Conservation (phyloP, 140 eudicot genomes). For the Erigeron philadelphicus region DNA sequence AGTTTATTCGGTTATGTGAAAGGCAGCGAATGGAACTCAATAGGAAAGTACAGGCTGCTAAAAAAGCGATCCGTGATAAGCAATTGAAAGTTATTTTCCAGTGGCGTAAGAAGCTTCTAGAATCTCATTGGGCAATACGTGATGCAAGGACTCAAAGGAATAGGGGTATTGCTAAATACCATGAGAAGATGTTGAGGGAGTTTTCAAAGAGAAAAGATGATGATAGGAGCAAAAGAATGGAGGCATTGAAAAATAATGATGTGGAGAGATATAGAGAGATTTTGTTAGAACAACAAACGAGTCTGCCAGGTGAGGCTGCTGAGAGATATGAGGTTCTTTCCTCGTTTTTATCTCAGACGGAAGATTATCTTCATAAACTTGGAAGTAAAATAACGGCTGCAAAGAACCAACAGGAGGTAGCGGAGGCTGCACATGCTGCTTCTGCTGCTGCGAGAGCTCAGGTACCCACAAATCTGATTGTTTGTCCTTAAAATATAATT, state of each 20-base stretch:
- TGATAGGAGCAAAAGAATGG: slow-evolving; percentile 85
- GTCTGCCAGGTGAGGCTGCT: slow-evolving; percentile 87
- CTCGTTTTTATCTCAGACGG: slow-evolving; percentile 87
- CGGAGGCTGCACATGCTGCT: slow-evolving; percentile 87
- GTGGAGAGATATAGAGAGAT: slow-evolving; percentile 94
- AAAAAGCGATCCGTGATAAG: slow-evolving; percentile 76
- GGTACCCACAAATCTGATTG: slow-evolving; percentile 30
- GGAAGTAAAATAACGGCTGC: slow-evolving; percentile 93
- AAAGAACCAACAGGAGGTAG: slow-evolving; percentile 91
- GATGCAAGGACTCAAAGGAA: slow-evolving; percentile 95
- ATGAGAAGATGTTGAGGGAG: slow-evolving; percentile 91
- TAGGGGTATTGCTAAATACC: slow-evolving; percentile 93
- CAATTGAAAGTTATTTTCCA: slow-evolving; percentile 73
- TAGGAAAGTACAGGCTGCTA: slow-evolving; percentile 78
- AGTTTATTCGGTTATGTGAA: slow-evolving; percentile 81
- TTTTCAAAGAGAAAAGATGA: slow-evolving; percentile 84
- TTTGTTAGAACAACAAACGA: slow-evolving; percentile 87
- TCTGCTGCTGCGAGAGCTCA: slow-evolving; percentile 88
- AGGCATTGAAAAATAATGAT: slow-evolving; percentile 94
- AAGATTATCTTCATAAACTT: slow-evolving; percentile 84
- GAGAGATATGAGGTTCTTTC: slow-evolving; percentile 93
- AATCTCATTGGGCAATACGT: slow-evolving; percentile 92
- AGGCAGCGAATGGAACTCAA: slow-evolving; percentile 84
- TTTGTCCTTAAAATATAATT: neutral
- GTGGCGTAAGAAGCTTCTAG: slow-evolving; percentile 99